Evolutionary conservation across 192 early-diverging fungal genomes (phyloP), one percentile per base, ranked within the genome.

Genomic region (Powellomyces hirtus): DNA sequence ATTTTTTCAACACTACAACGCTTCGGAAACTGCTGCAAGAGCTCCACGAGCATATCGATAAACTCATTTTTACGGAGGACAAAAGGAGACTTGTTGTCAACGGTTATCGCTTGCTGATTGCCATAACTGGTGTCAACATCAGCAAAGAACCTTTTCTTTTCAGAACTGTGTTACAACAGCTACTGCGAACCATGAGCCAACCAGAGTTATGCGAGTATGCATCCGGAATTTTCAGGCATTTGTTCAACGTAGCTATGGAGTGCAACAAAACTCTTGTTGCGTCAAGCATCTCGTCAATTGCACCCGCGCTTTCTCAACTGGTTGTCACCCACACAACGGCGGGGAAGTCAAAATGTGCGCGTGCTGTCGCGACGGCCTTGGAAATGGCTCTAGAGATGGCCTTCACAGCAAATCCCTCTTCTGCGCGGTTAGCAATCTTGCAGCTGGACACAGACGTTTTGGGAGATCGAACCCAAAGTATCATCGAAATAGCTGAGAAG

Each of bases 101-200:
- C 31, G 70, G 70, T 13, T 72, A 72, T 36, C 10, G 40, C 20
- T 31, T 55, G 16, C 35, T 72, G 26, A 33, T 72, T 8, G 52
- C 62, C 11, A 4, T 72, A 10, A 38, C 66, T 4, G 38, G 49
- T 13, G 7, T 24, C 35, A 31, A n/a, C 4, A 42, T 45, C 20
- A 22, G 38, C 20, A 53, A 22, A 18, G 57, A 72, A 18, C 61
- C 62, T 37, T 64, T 58, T 22, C 38, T 72, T 14, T 64, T 65
- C 42, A n/a, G 38, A 13, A 64, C 11, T 40, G 44, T 65, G 0
- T 22, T 44, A 2, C 38, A 63, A 35, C 10, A 14, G 26, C 42
- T 72, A 27, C 4, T 72, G 13, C 11, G 24, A 40, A 14, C 13
- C 4, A 44, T 72, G 51, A 26, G 8, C 26, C 1, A 24, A 11